Conservation (phyloP, 2,329 filamentous ascomycete species). For the Colletotrichum gloeosporioides region DNA sequence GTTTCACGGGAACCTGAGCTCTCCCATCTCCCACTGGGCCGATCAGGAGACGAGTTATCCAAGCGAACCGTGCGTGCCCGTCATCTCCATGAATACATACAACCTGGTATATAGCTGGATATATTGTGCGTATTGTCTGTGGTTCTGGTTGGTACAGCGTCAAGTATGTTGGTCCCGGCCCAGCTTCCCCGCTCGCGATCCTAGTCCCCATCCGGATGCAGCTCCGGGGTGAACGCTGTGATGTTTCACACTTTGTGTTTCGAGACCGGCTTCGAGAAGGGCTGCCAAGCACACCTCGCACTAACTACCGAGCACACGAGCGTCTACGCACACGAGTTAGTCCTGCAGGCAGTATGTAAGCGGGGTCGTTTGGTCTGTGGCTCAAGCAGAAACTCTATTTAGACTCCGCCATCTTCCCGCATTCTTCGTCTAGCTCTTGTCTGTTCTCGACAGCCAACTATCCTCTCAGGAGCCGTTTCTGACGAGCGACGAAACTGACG, state of each 20-base stretch:
- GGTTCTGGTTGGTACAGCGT: not conserved
- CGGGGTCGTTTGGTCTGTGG: not conserved
- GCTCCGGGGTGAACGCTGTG: conserved; percentile 12
- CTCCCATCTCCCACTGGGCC: not conserved
- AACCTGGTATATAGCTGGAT: not conserved
- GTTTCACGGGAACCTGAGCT: conserved; percentile 4
- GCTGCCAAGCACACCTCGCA: not conserved
- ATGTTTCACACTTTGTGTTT: conserved; percentile 18
- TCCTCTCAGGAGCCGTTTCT: not conserved
- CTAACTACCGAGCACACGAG: not conserved
- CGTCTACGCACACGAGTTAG: not conserved
- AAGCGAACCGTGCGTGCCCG: not conserved
- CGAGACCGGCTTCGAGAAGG: conserved; percentile 14
- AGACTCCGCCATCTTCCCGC: not conserved
- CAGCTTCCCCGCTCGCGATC: conserved; percentile 2
- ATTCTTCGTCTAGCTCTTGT: not conserved
- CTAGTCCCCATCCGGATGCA: not conserved
- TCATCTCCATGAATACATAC: not conserved
- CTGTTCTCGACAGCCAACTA: not conserved
- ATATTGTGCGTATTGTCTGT: not conserved
- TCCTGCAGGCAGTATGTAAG: not conserved
- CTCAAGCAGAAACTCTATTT: conserved; percentile 13
- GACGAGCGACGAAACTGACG: not conserved
- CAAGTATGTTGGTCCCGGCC: not conserved
- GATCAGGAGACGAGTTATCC: not conserved